Base-by-base conservation (phyloP, 768 basidiomycete genomes). In the Agaricus subrufescens region DNA sequence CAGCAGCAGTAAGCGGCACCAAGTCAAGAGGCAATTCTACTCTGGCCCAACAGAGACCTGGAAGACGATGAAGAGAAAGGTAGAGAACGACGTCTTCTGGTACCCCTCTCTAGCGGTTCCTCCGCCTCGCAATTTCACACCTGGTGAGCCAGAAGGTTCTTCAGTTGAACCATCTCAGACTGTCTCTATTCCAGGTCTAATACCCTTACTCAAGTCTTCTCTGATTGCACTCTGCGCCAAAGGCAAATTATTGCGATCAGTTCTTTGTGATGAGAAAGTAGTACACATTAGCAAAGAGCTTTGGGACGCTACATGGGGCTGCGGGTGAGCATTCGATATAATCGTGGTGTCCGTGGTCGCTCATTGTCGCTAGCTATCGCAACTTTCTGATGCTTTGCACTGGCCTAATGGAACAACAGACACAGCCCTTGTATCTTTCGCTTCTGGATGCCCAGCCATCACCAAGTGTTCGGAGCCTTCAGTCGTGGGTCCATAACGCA, bases 361-460 rank as follows among this genome's bases (percentile, higher is more conserved):
- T 52, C 61, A 34, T 34, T 46, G 31, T 23, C 45, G 15, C 25
- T 57, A 93, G 91, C 26, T 92, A 94, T 65, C 85, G 89, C 23
- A 93, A 91, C 66, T 93, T 87, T 62, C 61, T 90, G 60, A 93
- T 94, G 85, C 74, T 80, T 8, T 92, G 89, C 65, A 74, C 85
- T 2, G 78, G 82, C 4, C 77, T 94, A 23, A 84, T 89, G 79
- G 78, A 76, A 48, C 91, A 94, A 65, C 68, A 69, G 51, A 54
- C 67, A 11, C 87, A 89, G 64, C 79, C 81, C 1, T 54, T 77
- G 54, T 94, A 93, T 67, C 80, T 79, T 54, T 70, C 80, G 1
- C 70, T 85, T 15, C 73, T 93, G 2, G 80, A 84, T 50, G 60
- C 69, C n/a, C 80, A 82, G 3, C 69, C 71, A 9, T 70, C 79